Percentiles rank a stretch among this genome's conserved stretches.
These are phyloP conservation scores for Saturnispora galanensis DNA, from an alignment of 805 yeast genomes.

Conservation along the genomic window DNA sequence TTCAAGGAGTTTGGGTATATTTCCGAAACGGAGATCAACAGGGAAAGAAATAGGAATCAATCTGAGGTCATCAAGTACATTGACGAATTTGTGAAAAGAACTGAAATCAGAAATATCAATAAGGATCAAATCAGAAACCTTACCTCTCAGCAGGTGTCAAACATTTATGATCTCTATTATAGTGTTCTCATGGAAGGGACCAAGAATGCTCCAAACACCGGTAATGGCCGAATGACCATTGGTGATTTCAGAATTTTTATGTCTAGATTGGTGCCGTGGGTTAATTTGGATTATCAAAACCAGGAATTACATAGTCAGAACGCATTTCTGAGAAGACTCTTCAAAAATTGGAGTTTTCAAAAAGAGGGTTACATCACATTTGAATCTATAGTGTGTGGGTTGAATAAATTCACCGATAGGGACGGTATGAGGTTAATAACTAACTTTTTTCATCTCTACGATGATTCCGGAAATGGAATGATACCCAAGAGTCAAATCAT, in stretches of 20 bases:
- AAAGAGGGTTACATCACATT: slow-evolving; percentile 51
- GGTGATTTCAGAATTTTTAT: slow-evolving; percentile 64
- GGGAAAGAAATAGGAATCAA: slow-evolving; percentile 60
- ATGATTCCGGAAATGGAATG: slow-evolving; percentile 44
- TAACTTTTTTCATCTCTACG: slow-evolving; percentile 71
- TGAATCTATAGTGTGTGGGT: slow-evolving; percentile 61
- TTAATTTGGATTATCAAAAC: slow-evolving; percentile 27
- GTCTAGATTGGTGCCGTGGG: slow-evolving; percentile 77
- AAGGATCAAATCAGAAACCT: slow-evolving; percentile 47
- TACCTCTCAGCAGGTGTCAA: slow-evolving; percentile 46
- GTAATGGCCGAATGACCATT: slow-evolving; percentile 58
- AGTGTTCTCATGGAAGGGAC: slow-evolving; percentile 56
- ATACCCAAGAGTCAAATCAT: slow-evolving; percentile 73
- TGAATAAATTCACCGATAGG: slow-evolving; percentile 55
- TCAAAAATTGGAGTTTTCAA: slow-evolving; percentile 52
- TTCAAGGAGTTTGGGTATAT: slow-evolving; percentile 81
- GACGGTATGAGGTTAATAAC: slow-evolving; percentile 75
- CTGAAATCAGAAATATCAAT: slow-evolving; percentile 81
- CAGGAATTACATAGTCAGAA: slow-evolving; percentile 21
- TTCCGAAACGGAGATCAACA: slow-evolving; percentile 62
- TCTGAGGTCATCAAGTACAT: slow-evolving; percentile 76
- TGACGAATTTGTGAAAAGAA: slow-evolving; percentile 82
- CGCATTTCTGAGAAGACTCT: slow-evolving; percentile 53
- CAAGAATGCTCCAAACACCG: slow-evolving; percentile 54
- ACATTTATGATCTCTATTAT: slow-evolving; percentile 78